These are phyloP conservation scores for Marchantia paleacea DNA, from an alignment of 225 moss, liverwort and hornwort species.

Conservation along the genomic window DNA sequence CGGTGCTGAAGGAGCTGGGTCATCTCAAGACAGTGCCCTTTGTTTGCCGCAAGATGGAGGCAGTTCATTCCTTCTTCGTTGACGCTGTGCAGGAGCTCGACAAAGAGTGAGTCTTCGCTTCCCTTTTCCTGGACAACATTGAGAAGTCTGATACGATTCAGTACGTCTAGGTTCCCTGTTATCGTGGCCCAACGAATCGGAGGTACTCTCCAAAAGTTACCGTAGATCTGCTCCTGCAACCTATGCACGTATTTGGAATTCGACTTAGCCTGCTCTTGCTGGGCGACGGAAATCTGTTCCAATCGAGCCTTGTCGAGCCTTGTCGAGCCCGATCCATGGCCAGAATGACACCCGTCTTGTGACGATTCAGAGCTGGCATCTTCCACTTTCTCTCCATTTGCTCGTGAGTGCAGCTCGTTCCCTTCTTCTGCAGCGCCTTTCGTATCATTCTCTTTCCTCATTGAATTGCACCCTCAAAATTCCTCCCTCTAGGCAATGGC, in stretches of 20 bases:
- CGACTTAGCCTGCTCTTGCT: constrained; percentile 9
- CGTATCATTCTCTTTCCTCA: too few relatives aligned
- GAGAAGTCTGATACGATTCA: not conserved
- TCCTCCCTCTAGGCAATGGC: too few relatives aligned
- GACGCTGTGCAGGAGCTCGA: not conserved
- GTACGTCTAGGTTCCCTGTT: not conserved
- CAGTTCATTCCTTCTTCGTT: constrained; percentile 15
- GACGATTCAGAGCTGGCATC: too few relatives aligned
- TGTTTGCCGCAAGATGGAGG: constrained; percentile 4
- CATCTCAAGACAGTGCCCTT: constrained; percentile 4
- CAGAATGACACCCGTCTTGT: too few relatives aligned
- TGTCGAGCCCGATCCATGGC: too few relatives aligned
- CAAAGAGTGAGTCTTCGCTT: not conserved
- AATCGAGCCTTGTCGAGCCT: not conserved
- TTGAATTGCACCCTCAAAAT: too few relatives aligned
- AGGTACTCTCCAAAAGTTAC: constrained; percentile 13
- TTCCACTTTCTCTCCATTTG: too few relatives aligned
- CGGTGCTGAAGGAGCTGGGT: not conserved
- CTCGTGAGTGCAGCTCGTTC: too few relatives aligned
- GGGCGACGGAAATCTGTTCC: not conserved
- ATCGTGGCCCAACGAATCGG: constrained; percentile 3
- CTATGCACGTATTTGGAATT: constrained; percentile 3
- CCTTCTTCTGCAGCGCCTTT: too few relatives aligned
- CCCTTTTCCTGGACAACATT: not conserved
- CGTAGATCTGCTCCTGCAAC: constrained; percentile 10